Percentiles rank a stretch among this genome's conserved stretches.
phyloP scores from a whole-genome alignment of 345 rosid species.

The Combretum micranthum region DNA sequence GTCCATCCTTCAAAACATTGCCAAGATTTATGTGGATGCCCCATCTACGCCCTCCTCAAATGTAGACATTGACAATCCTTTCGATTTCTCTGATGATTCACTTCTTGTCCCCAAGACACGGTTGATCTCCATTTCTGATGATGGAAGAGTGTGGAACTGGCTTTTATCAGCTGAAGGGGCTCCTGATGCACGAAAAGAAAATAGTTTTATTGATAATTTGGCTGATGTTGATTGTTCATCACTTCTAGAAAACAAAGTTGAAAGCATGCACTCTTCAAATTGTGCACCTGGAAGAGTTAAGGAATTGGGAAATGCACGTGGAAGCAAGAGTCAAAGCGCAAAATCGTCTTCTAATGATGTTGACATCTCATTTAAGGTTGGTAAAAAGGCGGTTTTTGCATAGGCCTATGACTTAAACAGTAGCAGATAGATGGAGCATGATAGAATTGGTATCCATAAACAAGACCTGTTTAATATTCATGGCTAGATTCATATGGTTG shows the following conservation, averaged over 20 bases:
- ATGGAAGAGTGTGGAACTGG: conserved; percentile 96
- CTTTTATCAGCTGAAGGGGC: conserved; percentile 74
- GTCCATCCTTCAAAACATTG: conserved; percentile 72
- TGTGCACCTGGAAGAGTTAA: conserved; percentile 25
- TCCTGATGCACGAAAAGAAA: conserved; percentile 37
- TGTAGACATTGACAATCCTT: conserved; percentile 72
- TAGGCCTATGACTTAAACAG: neutral
- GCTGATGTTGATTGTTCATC: conserved; percentile 22
- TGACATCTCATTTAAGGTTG: conserved; percentile 62
- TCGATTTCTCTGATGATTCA: conserved; percentile 75
- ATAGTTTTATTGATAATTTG: conserved; percentile 17
- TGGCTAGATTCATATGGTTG: too few relatives aligned
- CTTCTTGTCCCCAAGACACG: conserved; percentile 62
- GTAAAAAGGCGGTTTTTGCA: conserved; percentile 14
- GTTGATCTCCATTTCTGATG: conserved; percentile 82
- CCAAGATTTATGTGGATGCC: conserved; percentile 53
- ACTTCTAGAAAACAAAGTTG: conserved; percentile 15
- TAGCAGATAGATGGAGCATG: too few relatives aligned
- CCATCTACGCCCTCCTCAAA: conserved; percentile 32
- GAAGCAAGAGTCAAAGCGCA: conserved; percentile 31
- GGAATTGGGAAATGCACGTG: conserved; percentile 23
- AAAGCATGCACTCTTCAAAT: conserved; percentile 20
- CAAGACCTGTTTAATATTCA: too few relatives aligned
- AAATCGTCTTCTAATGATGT: conserved; percentile 21
- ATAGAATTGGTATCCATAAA: too few relatives aligned